Base-by-base conservation (phyloP, 2,329 filamentous ascomycete species). In the Fusarium coffeatum region DNA sequence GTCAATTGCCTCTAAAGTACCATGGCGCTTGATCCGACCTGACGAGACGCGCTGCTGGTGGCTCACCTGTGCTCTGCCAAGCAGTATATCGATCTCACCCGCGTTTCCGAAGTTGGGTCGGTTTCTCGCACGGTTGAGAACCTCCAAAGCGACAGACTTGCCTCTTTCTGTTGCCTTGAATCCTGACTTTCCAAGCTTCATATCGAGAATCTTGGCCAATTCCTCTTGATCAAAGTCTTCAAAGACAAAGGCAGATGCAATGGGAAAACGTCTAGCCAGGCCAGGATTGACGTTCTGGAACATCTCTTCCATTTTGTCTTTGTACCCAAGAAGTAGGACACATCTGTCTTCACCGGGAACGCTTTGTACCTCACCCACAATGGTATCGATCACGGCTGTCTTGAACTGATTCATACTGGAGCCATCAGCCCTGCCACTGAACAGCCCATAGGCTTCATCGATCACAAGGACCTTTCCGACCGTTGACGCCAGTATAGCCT, bases 401-500 rank as follows among this genome's bases (percentile, higher is more conserved):
- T 88, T 91, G 79, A 80, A 93, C 0, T 78, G 74, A 15, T 81
- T 80, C 0, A 61, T 66, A 0, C 55, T 6, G 0, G 64, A 65
- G 2, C 63, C 77, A 4, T 77, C 76, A 1, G 81, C 81, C 2
- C 80, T 78, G 43, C 82, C 83, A 2, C 80, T 78, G 47, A 84
- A 86, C 0, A 95, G 82, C 34, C 89, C 88, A 68, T 95, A 94
- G 0, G 92, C 92, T 74, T 96, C 92, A 66, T 95, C 92, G 5
- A 95, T 93, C 16, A 95, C 87, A 0, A 95, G 84, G 0, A 94
- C 91, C 68, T 94, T 95, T 0, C 93, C 92, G 0, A 85, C 68
- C 0, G 90, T 89, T 0, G 88, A 80, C 0, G 86, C 87, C 0
- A 95, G 82, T 9, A 94, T 93, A 0, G 83, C 89, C 69, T 93